Base-by-base conservation (phyloP, 352 stramenopile genomes). In the Thraustotheca clavata region DNA sequence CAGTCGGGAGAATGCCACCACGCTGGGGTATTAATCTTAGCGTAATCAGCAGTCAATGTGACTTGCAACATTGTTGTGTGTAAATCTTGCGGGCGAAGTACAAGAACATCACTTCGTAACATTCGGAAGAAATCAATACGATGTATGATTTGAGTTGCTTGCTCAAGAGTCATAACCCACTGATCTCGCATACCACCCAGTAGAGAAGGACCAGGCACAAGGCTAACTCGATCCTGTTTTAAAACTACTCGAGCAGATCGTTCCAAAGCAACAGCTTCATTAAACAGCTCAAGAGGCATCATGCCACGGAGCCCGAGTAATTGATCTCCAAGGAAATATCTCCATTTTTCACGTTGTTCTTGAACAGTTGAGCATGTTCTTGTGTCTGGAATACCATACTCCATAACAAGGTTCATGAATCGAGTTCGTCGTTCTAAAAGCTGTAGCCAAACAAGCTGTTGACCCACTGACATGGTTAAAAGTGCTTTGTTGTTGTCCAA, bases 71-170 rank as follows among this genome's bases (percentile, higher is more conserved):
- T 73, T 0, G 92, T 49, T 4, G 77, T 72, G 3, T 87, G 71
- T n/a, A 95, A 71, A 40, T 89, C 68, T 4, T 70, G 71, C 6
- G 79, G 77, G 5, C 79, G 73, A 22, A 92, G 55, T 22, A 88
- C 67, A 26, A 95, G 72, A 39, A 95, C 77, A 31, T 91, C 69
- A 18, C 68, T 74, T 18, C 86, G 84, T 29, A 95, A 61, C n/a
- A 85, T 18, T 0, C 81, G 78, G 50, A 95, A 95, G 12, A 93
- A 68, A 32, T 91, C 76, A 4, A 95, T 81, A n/a, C 86, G 86
- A 41, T 91, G 71, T 36, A 92, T 9, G 18, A 95, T 54, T 3
- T 80, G 82, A 0, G 72, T 72, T 29, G 76, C 87, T 33, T 89
- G 78, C 14, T 77, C 78, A 1, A 49, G 62, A 4, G 71, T 87